Evolutionary conservation across 106 monocot species (phyloP).

Genomic region (Dendrobium nobile): DNA sequence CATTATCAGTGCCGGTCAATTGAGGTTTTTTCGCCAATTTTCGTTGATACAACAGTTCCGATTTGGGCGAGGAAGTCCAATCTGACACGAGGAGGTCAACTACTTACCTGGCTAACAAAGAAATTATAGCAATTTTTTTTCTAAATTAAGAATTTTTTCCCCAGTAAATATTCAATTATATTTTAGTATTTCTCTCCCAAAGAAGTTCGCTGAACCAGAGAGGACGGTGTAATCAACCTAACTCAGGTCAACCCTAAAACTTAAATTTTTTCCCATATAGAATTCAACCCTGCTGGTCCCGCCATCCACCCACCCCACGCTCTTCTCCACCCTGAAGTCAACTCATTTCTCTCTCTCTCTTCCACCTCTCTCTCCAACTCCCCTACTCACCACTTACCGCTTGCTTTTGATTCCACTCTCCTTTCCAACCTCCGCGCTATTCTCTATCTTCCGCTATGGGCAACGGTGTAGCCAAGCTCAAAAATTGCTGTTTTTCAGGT

Average conservation of each 20-base stretch:
- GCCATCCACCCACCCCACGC: slow-evolving; percentile 4
- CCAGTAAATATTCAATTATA: no score
- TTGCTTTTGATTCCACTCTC: not conserved
- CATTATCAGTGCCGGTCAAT: no score
- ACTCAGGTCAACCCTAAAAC: not conserved
- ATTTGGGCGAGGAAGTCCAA: not conserved
- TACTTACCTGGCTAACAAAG: not conserved
- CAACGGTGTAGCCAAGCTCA: slow-evolving; percentile 34
- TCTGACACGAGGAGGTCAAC: not conserved
- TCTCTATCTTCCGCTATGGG: slow-evolving; percentile 26
- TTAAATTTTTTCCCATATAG: not conserved
- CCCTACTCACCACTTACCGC: not conserved
- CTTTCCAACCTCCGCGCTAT: not conserved
- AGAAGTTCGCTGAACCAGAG: not conserved
- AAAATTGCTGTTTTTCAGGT: slow-evolving; percentile 14
- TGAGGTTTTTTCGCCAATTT: no score
- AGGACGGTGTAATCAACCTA: not conserved
- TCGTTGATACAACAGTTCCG: not conserved
- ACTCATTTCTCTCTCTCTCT: not conserved
- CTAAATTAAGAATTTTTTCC: no score
- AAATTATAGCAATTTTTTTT: not conserved
- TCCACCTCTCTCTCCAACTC: not conserved
- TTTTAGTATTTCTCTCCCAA: no score
- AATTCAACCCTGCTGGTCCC: slow-evolving; percentile 6
- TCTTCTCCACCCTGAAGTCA: not conserved